phyloP scores from a whole-genome alignment of 345 rosid genomes.

The Corchorus capsularis region DNA sequence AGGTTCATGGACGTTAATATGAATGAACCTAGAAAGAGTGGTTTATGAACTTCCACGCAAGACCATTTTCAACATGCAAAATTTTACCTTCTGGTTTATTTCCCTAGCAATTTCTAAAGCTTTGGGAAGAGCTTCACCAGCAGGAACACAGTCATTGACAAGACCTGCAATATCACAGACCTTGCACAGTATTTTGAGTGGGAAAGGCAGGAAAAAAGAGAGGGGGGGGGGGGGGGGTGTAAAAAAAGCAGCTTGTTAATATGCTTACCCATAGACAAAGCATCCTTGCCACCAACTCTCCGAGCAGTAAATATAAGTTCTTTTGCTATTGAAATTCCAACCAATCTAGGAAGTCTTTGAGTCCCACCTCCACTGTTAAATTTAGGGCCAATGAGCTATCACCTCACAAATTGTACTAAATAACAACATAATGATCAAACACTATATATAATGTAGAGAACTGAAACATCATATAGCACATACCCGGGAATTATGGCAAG shows the following conservation, averaged over 20 bases:
- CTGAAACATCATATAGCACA: constrained; percentile 2
- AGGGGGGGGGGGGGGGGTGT: not conserved
- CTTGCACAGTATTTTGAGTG: not conserved
- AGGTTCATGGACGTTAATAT: constrained; percentile 9
- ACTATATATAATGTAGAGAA: not conserved
- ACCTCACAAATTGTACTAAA: not conserved
- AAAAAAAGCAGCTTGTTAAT: not conserved
- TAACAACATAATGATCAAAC: not conserved
- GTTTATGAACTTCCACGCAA: not conserved
- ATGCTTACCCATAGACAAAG: constrained; percentile 58
- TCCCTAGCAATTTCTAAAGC: constrained; percentile 82
- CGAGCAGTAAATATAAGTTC: constrained; percentile 87
- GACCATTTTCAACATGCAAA: not conserved
- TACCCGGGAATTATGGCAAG: constrained; percentile 97
- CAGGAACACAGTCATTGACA: constrained; percentile 67
- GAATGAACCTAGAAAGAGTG: not conserved
- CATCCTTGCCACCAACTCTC: constrained; percentile 73
- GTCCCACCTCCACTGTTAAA: constrained; percentile 88
- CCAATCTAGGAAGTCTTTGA: constrained; percentile 82
- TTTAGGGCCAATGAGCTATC: constrained; percentile 16
- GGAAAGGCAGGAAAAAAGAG: not conserved
- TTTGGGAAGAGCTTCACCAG: constrained; percentile 72
- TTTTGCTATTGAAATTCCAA: constrained; percentile 78
- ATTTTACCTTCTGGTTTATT: constrained; percentile 71
- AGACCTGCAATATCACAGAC: constrained; percentile 50